These are phyloP conservation scores for Dothistroma pini DNA, from an alignment of 2,329 filamentous ascomycete species.

Conservation along the genomic window DNA sequence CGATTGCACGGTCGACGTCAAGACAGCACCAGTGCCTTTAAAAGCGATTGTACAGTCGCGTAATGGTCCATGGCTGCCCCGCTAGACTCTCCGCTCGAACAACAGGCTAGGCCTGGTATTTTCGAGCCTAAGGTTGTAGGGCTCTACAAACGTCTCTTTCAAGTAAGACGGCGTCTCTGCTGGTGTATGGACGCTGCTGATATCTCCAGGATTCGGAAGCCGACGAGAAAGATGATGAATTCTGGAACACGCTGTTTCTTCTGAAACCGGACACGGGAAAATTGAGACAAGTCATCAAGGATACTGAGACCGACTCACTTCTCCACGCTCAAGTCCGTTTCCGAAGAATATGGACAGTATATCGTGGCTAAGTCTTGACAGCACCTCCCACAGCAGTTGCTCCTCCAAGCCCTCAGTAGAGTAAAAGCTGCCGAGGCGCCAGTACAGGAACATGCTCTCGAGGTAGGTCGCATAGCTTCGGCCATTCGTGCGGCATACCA, in stretches of 20 bases:
- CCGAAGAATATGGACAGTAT: not conserved
- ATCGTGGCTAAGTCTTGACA: constrained; percentile 28
- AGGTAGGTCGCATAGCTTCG: constrained; percentile 56
- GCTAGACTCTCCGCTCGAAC: constrained; percentile 83
- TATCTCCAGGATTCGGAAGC: constrained; percentile 57
- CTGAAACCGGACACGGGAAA: constrained; percentile 71
- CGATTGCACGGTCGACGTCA: not conserved
- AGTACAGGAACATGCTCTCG: constrained; percentile 74
- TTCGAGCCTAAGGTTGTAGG: constrained; percentile 94
- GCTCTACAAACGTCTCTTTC: constrained; percentile 81
- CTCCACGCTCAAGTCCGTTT: constrained; percentile 66
- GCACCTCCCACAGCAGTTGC: constrained; percentile 71
- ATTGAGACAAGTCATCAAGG: constrained; percentile 65
- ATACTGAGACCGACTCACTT: constrained; percentile 69
- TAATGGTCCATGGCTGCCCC: constrained; percentile 4
- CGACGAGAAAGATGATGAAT: constrained; percentile 74
- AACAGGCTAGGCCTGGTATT: constrained; percentile 81
- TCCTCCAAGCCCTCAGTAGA: constrained; percentile 66
- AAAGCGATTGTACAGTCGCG: not conserved
- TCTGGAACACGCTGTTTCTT: constrained; percentile 96
- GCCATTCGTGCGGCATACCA: constrained; percentile 24
- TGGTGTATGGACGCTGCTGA: not conserved
- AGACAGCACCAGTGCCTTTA: not conserved
- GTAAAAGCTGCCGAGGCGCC: constrained; percentile 60
- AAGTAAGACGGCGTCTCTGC: constrained; percentile 37